Conservation (phyloP, 1,284 basidiomycete genomes). For the Ceratobasidium papillatum region DNA sequence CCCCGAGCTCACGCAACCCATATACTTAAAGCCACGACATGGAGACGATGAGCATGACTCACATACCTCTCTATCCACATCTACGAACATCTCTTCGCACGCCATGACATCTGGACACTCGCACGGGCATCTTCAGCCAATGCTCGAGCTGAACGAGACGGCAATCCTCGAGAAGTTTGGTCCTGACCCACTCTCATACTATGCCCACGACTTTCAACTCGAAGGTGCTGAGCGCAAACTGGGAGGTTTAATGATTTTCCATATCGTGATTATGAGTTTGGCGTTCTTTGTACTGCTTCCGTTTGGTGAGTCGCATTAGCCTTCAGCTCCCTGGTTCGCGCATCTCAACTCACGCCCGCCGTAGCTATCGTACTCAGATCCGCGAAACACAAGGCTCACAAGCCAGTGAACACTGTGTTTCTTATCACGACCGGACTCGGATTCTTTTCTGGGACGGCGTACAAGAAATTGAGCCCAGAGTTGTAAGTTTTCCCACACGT, state of each 20-base stretch:
- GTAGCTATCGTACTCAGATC: constrained; percentile 78
- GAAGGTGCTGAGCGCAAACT: constrained; percentile 39
- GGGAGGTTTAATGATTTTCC: constrained; percentile 67
- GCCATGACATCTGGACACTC: constrained; percentile 31
- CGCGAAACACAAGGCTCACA: constrained; percentile 70
- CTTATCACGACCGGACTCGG: constrained; percentile 66
- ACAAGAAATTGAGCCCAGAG: constrained; percentile 78
- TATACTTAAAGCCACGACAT: constrained; percentile 15
- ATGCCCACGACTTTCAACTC: constrained; percentile 74
- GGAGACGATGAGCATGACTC: constrained; percentile 6
- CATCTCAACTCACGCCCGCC: background rate
- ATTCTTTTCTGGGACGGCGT: constrained; percentile 68
- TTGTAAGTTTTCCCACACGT: constrained; percentile 59
- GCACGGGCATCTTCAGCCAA: constrained; percentile 56
- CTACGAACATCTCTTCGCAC: constrained; percentile 8
- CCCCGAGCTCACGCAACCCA: background rate
- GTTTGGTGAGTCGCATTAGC: constrained; percentile 60
- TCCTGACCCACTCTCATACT: constrained; percentile 80
- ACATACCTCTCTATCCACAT: background rate
- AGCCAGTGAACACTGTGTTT: constrained; percentile 65
- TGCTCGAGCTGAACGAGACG: constrained; percentile 74
- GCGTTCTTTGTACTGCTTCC: constrained; percentile 82
- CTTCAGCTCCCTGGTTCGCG: background rate
- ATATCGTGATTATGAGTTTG: constrained; percentile 71
- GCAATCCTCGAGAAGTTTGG: constrained; percentile 68